phyloP scores from a whole-genome alignment of 108 stramenopile species.

The Nitzschia inconspicua region DNA sequence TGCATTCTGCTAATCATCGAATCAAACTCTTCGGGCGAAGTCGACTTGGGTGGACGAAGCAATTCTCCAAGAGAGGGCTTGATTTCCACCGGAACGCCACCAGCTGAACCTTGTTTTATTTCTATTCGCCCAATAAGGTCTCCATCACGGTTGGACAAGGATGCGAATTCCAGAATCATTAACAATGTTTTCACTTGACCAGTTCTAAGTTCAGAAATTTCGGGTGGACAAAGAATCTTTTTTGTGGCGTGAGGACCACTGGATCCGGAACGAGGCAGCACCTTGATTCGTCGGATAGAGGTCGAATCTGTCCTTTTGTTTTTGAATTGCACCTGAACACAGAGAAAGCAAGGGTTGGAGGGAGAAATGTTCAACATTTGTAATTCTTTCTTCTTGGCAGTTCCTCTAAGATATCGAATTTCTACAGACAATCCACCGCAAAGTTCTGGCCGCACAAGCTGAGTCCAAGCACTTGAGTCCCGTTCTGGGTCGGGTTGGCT shows the following conservation, averaged over 20 bases:
- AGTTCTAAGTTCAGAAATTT: constrained; percentile 57
- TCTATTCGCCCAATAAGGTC: constrained; percentile 64
- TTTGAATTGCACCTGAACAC: constrained; percentile 66
- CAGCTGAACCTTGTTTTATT: constrained; percentile 54
- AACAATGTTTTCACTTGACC: constrained; percentile 36
- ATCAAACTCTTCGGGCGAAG: constrained; percentile 51
- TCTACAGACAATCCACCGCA: constrained; percentile 62
- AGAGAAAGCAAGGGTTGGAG: constrained; percentile 47
- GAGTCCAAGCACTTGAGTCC: constrained; percentile 59
- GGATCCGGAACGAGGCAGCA: constrained; percentile 48
- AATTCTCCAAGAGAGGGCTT: constrained; percentile 72
- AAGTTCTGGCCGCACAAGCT: constrained; percentile 70
- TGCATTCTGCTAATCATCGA: constrained; percentile 40
- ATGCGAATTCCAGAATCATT: constrained; percentile 61
- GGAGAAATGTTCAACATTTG: constrained; percentile 53
- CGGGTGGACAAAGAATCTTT: constrained; percentile 53
- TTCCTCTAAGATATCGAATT: constrained; percentile 63
- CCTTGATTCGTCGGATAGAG: constrained; percentile 57
- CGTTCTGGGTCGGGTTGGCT: constrained; percentile 40
- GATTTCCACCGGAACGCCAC: constrained; percentile 62
- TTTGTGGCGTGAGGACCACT: constrained; percentile 28
- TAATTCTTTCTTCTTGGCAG: constrained; percentile 37
- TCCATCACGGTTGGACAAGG: constrained; percentile 70
- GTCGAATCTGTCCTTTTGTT: constrained; percentile 59
- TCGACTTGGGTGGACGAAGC: constrained; percentile 21